Base-by-base conservation (phyloP, 129 eudicot species). In the Arctium minus region DNA sequence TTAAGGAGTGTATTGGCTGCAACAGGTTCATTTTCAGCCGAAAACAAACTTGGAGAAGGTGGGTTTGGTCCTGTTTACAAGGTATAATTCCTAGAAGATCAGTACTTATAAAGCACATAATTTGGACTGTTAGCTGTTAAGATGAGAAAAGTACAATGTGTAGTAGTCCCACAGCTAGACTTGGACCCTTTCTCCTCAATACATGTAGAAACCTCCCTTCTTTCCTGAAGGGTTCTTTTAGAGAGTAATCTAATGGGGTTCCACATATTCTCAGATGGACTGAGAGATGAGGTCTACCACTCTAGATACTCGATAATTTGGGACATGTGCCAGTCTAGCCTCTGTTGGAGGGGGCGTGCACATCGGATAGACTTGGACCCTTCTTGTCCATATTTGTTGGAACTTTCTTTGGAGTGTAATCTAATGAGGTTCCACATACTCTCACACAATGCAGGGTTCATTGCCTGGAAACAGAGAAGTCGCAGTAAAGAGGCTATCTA, bases 11-110 rank as follows among this genome's bases (percentile, higher is more conserved):
- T 86, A 75, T 53, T 86, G 53, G 62, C 81, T n/a, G 84, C 87
- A 37, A 86, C 89, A 74, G 50, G 36, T 72, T 68, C 80, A 8
- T 86, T 82, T 72, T 82, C 82, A 18, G 81, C 17, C 2, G 27
- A 74, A 74, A 86, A 74, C 75, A 83, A 68, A 74, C 89, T 86
- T 53, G 89, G 86, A 67, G 86, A 82, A 79, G 86, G 86, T 56
- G 86, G 89, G 27, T 82, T 82, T 78, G 89, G 89, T 74, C 76
- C 86, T 82, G 88, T 86, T 80, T 85, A 80, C 84, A 85, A 85
- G 88, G 85, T 81, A 70, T n/a, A 35, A 30, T 80, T 30, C 76
- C 17, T 32, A 72, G 3, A 30, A 64, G 3, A 44, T 68, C 29
- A 3, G 65, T 8, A 33, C 71, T 12, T 30, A 7, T 46, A 46